Conservation (phyloP, 1,284 basidiomycete species). For the Marasmius oreades region DNA sequence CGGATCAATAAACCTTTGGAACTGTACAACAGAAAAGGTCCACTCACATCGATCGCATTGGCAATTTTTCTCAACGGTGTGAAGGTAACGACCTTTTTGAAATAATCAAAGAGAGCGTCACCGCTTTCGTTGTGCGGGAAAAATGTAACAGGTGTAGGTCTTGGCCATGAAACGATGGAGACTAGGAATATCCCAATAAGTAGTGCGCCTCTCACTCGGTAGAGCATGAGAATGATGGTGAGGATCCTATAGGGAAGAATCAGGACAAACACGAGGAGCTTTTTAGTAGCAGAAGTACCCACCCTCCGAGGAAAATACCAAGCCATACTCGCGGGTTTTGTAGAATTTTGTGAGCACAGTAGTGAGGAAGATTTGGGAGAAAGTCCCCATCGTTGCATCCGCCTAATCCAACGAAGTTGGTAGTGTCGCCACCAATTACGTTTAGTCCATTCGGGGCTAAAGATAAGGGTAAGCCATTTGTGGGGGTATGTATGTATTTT, state of each 20-base stretch:
- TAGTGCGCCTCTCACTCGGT: slow-evolving; percentile 83
- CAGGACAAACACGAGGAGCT: not conserved
- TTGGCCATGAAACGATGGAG: slow-evolving; percentile 87
- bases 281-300: too few species aligned
- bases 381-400: slow-evolving; percentile 64
- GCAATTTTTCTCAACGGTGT: slow-evolving; percentile 30
- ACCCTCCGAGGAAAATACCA: slow-evolving; percentile 87
- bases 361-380: slow-evolving; percentile 44
- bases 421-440: slow-evolving; percentile 73
- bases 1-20: not conserved
- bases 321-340: slow-evolving; percentile 82
- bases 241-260: slow-evolving; percentile 47
- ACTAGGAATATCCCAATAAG: slow-evolving; percentile 83
- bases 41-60: slow-evolving; percentile 62
- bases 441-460: slow-evolving; percentile 64
- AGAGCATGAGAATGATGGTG: slow-evolving; percentile 79
- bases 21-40: not conserved
- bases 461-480: slow-evolving; percentile 2
- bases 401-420: slow-evolving; percentile 77
- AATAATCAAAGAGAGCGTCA: slow-evolving; percentile 77
- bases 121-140: slow-evolving; percentile 76
- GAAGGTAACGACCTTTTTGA: slow-evolving; percentile 85
- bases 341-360: slow-evolving; percentile 67
- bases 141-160: slow-evolving; percentile 74
- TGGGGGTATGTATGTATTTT: not conserved